Percentiles rank a stretch among this genome's conserved stretches.
These are phyloP conservation scores for Fusarium torreyae DNA, from an alignment of 2,329 filamentous ascomycete species.

Conservation along the genomic window DNA sequence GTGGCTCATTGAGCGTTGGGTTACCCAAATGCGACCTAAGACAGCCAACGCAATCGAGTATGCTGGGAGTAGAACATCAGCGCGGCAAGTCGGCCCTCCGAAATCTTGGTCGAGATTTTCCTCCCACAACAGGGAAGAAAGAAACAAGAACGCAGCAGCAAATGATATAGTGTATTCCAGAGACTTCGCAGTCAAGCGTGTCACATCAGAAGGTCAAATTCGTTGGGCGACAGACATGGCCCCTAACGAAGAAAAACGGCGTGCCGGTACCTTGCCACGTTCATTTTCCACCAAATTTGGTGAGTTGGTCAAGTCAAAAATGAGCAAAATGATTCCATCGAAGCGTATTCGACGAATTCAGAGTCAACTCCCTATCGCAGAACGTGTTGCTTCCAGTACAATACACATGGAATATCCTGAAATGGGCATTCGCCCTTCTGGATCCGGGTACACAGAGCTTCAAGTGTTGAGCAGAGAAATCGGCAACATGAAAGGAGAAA, in stretches of 20 bases:
- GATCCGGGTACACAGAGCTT: constrained; percentile 43
- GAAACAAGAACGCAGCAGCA: constrained; percentile 44
- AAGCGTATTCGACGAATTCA: constrained; percentile 7
- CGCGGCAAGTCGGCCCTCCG: constrained; percentile 42
- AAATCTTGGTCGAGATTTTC: constrained; percentile 56
- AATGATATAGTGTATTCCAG: constrained; percentile 48
- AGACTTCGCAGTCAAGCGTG: constrained; percentile 51
- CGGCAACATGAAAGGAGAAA: constrained; percentile 32
- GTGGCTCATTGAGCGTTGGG: constrained; percentile 43
- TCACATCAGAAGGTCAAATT: constrained; percentile 39
- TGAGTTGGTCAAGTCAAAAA: constrained; percentile 46
- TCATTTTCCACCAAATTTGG: constrained; percentile 53
- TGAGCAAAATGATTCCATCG: constrained; percentile 25
- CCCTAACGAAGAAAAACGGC: constrained; percentile 3
- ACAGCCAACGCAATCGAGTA: not conserved
- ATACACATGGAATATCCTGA: constrained; percentile 45
- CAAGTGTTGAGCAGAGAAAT: constrained; percentile 43
- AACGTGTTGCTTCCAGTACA: constrained; percentile 4
- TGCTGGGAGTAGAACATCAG: constrained; percentile 2
- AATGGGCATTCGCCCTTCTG: constrained; percentile 44
- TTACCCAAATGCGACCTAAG: constrained; percentile 33
- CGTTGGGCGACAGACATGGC: constrained; percentile 50
- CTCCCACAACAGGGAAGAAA: constrained; percentile 51
- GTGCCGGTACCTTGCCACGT: constrained; percentile 27
- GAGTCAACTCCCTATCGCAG: constrained; percentile 1